phyloP scores from a whole-genome alignment of 352 stramenopile genomes.

The Globisporangium alternatum region DNA sequence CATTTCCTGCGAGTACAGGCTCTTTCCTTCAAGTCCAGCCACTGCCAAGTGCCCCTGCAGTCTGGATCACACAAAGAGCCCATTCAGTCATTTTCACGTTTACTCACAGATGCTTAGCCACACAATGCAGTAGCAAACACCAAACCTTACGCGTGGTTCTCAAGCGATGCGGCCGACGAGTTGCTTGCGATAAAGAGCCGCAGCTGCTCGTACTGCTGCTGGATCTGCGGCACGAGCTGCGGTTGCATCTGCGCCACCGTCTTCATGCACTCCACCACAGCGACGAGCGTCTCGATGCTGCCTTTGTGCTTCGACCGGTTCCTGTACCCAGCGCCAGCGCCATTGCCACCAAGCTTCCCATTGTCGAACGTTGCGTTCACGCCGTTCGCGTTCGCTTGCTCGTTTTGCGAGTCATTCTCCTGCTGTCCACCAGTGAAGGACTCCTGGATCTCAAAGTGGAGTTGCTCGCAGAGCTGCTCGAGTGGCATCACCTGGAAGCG shows the following conservation, averaged over 20 bases:
- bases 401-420: constrained; percentile 21
- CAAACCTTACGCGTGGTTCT: constrained; percentile 13
- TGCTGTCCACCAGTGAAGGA: constrained; percentile 13
- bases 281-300: constrained; percentile 29
- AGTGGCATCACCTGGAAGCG: constrained; percentile 33
- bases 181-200: not conserved
- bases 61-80: not conserved
- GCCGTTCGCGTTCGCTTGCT: not conserved
- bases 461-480: constrained; percentile 37
- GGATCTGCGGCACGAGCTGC: constrained; percentile 21
- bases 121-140: not conserved
- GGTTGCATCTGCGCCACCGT: constrained; percentile 29
- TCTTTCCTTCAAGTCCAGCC: not conserved
- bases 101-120: not conserved
- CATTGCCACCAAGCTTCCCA: constrained; percentile 31
- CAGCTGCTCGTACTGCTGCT: constrained; percentile 33
- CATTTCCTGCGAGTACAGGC: constrained; percentile 29
- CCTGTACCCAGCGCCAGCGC: constrained; percentile 10
- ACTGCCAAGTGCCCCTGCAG: constrained; percentile 8
- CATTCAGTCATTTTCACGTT: not conserved
- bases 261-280: constrained; percentile 39
- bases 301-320: constrained; percentile 14
- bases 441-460: constrained; percentile 33
- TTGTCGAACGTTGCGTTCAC: constrained; percentile 33
- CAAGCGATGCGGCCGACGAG: constrained; percentile 5